Conservation (phyloP, 2,329 filamentous ascomycete species). For the Ceratocystis diversiconidia region DNA sequence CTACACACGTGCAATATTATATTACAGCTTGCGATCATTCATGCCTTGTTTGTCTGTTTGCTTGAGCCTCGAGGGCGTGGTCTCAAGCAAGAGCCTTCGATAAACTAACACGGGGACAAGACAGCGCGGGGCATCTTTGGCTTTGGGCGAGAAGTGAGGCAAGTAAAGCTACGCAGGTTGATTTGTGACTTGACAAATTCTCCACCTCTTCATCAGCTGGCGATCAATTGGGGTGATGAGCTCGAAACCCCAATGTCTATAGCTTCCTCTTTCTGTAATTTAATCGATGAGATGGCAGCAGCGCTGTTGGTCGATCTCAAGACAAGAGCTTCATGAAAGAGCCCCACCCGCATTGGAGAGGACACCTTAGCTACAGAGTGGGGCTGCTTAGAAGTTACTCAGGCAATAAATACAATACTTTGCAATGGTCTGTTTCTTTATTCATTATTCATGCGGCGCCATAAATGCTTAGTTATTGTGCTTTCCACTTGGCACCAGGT, state of each 20-base stretch:
- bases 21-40: no score
- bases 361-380: conserved; percentile 5
- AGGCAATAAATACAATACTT: neutral
- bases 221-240: no score
- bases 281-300: neutral
- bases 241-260: no score
- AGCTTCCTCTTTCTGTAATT: neutral
- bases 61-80: neutral
- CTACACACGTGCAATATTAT: no score
- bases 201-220: no score
- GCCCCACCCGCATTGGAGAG: neutral
- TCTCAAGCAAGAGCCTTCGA: no score
- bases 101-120: no score
- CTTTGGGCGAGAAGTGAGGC: no score
- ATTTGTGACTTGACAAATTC: no score
- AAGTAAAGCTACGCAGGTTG: no score
- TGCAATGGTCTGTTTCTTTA: neutral
- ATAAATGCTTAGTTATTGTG: neutral
- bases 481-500: no score
- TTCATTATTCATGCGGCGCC: neutral
- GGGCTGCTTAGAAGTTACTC: neutral
- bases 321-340: neutral
- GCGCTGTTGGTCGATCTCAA: neutral
- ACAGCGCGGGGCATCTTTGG: no score
- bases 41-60: neutral